Evolutionary conservation across 306 rosid genomes (phyloP).

Genomic region (Echinosophora koreensis): DNA sequence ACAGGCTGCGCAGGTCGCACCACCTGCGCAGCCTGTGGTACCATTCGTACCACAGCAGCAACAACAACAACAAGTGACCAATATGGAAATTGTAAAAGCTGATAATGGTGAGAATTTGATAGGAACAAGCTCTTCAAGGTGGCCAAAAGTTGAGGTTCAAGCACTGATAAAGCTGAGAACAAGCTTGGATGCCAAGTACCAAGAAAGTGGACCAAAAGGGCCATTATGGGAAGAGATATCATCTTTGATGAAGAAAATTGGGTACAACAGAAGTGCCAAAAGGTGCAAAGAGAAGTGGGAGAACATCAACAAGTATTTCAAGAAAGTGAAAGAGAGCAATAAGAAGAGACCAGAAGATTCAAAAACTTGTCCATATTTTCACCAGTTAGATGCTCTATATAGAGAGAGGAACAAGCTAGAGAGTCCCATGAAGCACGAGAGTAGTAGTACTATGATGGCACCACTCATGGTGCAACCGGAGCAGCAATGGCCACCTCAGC

Average conservation of each 20-base stretch:
- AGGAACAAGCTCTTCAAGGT: slow-evolving; percentile 65
- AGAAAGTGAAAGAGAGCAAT: slow-evolving; percentile 93
- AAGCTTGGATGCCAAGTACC: slow-evolving; percentile 70
- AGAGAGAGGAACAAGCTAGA: slow-evolving; percentile 62
- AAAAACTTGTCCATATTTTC: slow-evolving; percentile 91
- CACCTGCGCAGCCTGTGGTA: neutral
- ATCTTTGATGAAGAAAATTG: slow-evolving; percentile 65
- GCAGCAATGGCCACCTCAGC: slow-evolving; percentile 94
- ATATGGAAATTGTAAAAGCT: slow-evolving; percentile 44
- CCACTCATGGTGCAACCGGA: slow-evolving; percentile 92
- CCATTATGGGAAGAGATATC: slow-evolving; percentile 97
- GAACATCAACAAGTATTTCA: slow-evolving; percentile 97
- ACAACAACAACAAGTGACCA: slow-evolving; percentile 22
- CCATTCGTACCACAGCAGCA: neutral
- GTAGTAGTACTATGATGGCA: slow-evolving; percentile 37
- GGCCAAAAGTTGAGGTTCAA: slow-evolving; percentile 89
- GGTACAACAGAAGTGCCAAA: slow-evolving; percentile 77
- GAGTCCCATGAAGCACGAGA: slow-evolving; percentile 46
- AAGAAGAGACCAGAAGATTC: slow-evolving; percentile 87
- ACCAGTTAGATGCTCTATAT: slow-evolving; percentile 75
- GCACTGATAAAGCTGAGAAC: slow-evolving; percentile 74
- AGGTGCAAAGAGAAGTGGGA: slow-evolving; percentile 99
- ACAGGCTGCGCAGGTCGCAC: slow-evolving; percentile 4
- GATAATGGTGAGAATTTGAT: slow-evolving; percentile 51
- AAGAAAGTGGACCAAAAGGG: slow-evolving; percentile 86